Conservation (phyloP, 495 filamentous ascomycete genomes). For the Tuber magnatum region DNA sequence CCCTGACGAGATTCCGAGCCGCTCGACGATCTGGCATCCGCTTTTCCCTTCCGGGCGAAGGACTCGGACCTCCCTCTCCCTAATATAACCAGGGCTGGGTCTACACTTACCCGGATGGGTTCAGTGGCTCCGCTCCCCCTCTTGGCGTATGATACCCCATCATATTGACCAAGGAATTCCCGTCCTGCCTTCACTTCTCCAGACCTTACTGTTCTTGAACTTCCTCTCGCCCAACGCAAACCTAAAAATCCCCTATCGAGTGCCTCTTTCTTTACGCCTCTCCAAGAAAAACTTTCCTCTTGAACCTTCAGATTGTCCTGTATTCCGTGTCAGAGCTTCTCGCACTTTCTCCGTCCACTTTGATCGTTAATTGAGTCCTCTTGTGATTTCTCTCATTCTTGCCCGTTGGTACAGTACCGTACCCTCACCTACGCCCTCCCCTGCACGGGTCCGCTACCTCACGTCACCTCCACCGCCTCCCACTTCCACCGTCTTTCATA, state of each 20-base stretch:
- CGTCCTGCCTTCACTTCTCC: conserved; percentile 13
- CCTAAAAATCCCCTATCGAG: not conserved
- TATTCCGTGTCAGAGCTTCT: not conserved
- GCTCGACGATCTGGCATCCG: conserved; percentile 23
- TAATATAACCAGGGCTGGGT: not conserved
- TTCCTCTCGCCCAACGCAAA: not conserved
- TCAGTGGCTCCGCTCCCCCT: conserved; percentile 19
- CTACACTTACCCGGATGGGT: conserved; percentile 11
- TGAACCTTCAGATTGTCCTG: not conserved
- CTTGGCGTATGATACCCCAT: conserved; percentile 7
- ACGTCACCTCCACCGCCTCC: not conserved
- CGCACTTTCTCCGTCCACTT: not conserved
- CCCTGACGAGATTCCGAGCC: conserved; percentile 5
- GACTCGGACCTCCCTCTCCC: not conserved
- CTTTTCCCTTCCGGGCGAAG: conserved; percentile 1
- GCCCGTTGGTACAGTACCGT: not conserved
- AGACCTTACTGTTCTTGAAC: conserved; percentile 12
- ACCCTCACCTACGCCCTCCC: not conserved
- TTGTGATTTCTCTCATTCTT: not conserved
- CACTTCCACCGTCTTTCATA: not conserved
- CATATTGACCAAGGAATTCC: conserved; percentile 13
- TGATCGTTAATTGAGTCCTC: not conserved
- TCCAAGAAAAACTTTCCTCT: not conserved
- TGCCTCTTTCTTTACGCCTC: not conserved
- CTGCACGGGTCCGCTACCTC: not conserved